Evolutionary conservation across 352 stramenopile species (phyloP), one percentile per base, ranked within the genome.

Genomic region (Globisporangium carolinianum): DNA sequence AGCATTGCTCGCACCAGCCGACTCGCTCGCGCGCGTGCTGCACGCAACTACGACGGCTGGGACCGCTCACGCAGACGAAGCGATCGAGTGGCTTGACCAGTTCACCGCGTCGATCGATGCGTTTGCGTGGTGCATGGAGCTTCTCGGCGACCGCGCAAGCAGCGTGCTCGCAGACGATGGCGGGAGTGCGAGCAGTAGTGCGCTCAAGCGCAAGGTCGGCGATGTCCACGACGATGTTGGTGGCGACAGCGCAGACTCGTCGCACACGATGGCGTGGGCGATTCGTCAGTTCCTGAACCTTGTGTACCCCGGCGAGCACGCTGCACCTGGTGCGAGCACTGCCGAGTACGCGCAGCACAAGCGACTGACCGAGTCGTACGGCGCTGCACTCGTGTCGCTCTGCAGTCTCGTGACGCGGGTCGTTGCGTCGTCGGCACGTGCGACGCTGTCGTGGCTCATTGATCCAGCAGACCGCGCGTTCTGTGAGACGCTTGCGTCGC

Each of bases 41-140:
- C 38, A 51, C 11, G 35, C 45, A 3, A n/a, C 37, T 14, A 18
- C 36, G 17, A 14, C 7, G 9, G 15, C 8, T 18, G 12, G 17
- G 50, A 57, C 12, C 42, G 32, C 65, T 10, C 45, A 32, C 24
- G 24, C 57, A 18, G 54, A 58, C 12, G 63, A 72, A 54, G 61
- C 55, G 3, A 45, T 82, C 45, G 65, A 74, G n/a, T 91, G 82
- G 82, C 64, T 88, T 51, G 67, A 87, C 43, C 77, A 87, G 36
- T 58, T 91, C 39, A 67, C 65, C 48, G 82, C 79, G 5, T 89
- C 77, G 14, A 51, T 78, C 10, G 79, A 89, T 18, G 77, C 65
- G 46, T 89, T 73, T 42, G 55, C 63, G 18, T 91, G 82, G 82
- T 84, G 65, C 53, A 61, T 66, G 12, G 61, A 72, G 17, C 55